Evolutionary conservation across 148 eudicot species (phyloP), one percentile per base, ranked within the genome.

Genomic region (Polygonum aviculare): DNA sequence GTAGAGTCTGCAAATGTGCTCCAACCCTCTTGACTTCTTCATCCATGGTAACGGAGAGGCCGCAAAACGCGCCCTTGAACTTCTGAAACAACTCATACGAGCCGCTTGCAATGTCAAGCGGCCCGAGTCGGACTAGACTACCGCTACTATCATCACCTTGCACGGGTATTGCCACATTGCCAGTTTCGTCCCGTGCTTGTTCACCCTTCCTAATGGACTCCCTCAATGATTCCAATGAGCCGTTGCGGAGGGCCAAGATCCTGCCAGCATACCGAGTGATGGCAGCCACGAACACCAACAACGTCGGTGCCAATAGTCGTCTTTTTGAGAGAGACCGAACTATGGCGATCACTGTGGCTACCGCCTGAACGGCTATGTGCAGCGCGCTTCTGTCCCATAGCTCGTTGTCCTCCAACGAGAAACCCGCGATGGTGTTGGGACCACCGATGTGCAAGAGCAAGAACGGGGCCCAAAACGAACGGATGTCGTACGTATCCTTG

Each of bases 371-470:
- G 0, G 10, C 33, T 1, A 59, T 59, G 67, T 59, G 67, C 12
- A 59, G 12, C 3, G 26, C 36, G 36, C 67, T 59, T 0, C 67
- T 36, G 10, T 59, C 67, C 67, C 67, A 59, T 22, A 59, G 35
- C 35, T 59, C 67, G 36, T 59, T 59, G 14, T 59, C 67, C 67
- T 59, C 67, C 67, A 59, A 26, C 14, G 67, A 59, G 67, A 59
- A 59, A 0, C 67, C 67, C 1, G 65, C 65, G 35, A 59, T 59
- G 12, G 65, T 59, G 65, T 59, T 59, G 2, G 67, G 67, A 9
- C 67, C 67, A 9, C 67, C 67, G 67, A 59, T 59, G 35, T 59
- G 67, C 36, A 59, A 11, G 4, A 59, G 67, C 33, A 59, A 22
- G 4, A 59, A 59, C 14, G 67, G 67, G 35, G 67, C 67, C 67